These are phyloP conservation scores for Vaccinium darrowii DNA, from an alignment of 148 eudicot genomes.

Conservation along the genomic window DNA sequence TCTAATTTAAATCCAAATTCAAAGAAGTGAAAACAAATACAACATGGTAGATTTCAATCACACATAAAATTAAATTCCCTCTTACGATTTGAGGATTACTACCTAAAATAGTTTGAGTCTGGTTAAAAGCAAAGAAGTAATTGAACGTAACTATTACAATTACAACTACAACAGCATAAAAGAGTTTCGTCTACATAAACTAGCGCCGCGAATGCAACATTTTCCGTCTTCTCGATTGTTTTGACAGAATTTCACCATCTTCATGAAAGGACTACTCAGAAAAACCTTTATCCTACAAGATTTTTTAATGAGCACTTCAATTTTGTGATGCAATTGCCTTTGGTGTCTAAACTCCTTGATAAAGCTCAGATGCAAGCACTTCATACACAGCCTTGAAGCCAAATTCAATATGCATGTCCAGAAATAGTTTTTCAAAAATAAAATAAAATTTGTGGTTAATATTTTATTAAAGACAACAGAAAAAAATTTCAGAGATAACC, in stretches of 20 bases:
- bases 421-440: neutral
- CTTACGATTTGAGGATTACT: neutral
- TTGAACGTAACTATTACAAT: neutral
- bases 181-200: neutral
- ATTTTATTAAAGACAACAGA: no score
- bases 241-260: neutral
- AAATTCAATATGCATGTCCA: neutral
- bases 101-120: neutral
- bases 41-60: neutral
- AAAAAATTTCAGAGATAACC: no score
- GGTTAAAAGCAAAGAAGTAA: neutral
- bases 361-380: neutral
- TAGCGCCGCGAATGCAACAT: neutral
- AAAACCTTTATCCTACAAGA: neutral
- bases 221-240: neutral
- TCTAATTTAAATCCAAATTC: neutral
- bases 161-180: neutral
- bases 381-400: neutral
- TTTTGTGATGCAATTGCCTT: neutral
- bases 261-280: neutral
- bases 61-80: neutral
- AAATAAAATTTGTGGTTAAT: no score
- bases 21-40: neutral
- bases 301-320: neutral
- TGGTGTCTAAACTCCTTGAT: neutral